phyloP scores from a whole-genome alignment of 106 monocot genomes.

The Alisma plantagoaquatica region DNA sequence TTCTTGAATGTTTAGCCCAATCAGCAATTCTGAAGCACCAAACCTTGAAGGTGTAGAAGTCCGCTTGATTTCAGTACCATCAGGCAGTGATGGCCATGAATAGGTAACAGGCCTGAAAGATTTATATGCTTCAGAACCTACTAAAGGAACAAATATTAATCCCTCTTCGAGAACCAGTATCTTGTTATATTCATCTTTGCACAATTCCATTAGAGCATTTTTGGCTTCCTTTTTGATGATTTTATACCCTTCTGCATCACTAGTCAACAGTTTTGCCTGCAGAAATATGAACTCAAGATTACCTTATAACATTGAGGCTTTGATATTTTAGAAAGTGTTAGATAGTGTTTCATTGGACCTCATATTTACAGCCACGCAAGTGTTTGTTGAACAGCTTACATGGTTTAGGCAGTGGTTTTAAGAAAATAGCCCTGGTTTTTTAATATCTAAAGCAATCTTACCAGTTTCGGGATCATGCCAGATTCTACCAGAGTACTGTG shows the following conservation, averaged over 20 bases:
- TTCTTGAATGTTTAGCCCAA: slow-evolving; percentile 51
- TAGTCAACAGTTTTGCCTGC: slow-evolving; percentile 55
- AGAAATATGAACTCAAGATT: too few species aligned
- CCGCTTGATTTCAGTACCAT: slow-evolving; percentile 54
- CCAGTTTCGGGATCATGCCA: slow-evolving; percentile 72
- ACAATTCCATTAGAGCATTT: slow-evolving; percentile 55
- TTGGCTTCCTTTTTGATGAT: slow-evolving; percentile 65
- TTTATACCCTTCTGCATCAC: slow-evolving; percentile 29
- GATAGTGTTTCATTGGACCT: too few species aligned
- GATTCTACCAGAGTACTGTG: slow-evolving; percentile 58
- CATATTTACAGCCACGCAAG: too few species aligned
- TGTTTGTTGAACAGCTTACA: too few species aligned
- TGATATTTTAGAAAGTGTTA: too few species aligned
- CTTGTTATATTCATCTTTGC: slow-evolving; percentile 62
- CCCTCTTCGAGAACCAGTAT: slow-evolving; percentile 71
- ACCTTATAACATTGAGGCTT: too few species aligned
- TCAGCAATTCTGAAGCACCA: slow-evolving; percentile 78
- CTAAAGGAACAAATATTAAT: slow-evolving; percentile 54
- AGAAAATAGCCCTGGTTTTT: too few species aligned
- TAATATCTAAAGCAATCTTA: too few species aligned
- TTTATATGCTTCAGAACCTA: slow-evolving; percentile 62
- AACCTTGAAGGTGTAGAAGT: slow-evolving; percentile 54
- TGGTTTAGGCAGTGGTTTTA: too few species aligned
- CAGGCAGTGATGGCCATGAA: slow-evolving; percentile 88
- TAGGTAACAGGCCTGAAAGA: slow-evolving; percentile 44